Percentiles rank a stretch among this genome's conserved stretches.
phyloP scores from a whole-genome alignment of 495 filamentous ascomycete genomes.

The Cercophora scortea region DNA sequence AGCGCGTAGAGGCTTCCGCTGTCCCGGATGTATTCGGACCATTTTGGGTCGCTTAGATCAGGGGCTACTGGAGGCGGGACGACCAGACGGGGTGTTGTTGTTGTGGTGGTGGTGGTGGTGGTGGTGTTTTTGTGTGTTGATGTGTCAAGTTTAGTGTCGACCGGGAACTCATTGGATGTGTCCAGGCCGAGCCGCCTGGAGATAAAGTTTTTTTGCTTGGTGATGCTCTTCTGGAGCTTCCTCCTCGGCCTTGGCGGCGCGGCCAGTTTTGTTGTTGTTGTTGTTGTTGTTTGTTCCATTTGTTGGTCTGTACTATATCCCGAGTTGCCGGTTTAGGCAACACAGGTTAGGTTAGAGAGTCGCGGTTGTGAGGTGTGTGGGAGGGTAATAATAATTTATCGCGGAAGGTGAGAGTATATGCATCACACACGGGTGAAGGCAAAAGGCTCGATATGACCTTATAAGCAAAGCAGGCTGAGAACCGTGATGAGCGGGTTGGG shows the following conservation, averaged over 20 bases:
- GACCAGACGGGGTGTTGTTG: slow-evolving; percentile 10
- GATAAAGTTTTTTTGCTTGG: slow-evolving; percentile 22
- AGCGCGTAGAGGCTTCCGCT: neutral
- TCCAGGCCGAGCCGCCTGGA: slow-evolving; percentile 8
- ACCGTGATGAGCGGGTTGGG: no score
- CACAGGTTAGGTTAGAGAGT: no score
- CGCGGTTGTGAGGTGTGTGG: slow-evolving; percentile 1
- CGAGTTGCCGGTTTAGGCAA: slow-evolving; percentile 15
- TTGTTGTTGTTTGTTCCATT: slow-evolving; percentile 10
- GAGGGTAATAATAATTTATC: slow-evolving; percentile 7
- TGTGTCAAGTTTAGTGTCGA: slow-evolving; percentile 17
- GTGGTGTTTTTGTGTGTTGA: slow-evolving; percentile 10
- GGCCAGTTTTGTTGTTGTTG: slow-evolving; percentile 28
- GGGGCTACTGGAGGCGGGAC: slow-evolving; percentile 5
- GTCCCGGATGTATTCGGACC: slow-evolving; percentile 25
- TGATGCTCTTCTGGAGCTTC: slow-evolving; percentile 33
- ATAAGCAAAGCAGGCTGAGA: no score
- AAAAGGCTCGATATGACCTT: no score
- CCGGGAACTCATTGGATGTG: slow-evolving; percentile 8
- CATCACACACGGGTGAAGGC: neutral
- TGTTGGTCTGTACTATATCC: neutral
- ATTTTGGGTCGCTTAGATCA: slow-evolving; percentile 24
- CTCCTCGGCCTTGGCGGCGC: slow-evolving; percentile 19
- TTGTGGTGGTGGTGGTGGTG: neutral
- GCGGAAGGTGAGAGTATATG: slow-evolving; percentile 13